These are phyloP conservation scores for Tetradesmus obliquus DNA, from an alignment of 139 green algal species.

Conservation along the genomic window DNA sequence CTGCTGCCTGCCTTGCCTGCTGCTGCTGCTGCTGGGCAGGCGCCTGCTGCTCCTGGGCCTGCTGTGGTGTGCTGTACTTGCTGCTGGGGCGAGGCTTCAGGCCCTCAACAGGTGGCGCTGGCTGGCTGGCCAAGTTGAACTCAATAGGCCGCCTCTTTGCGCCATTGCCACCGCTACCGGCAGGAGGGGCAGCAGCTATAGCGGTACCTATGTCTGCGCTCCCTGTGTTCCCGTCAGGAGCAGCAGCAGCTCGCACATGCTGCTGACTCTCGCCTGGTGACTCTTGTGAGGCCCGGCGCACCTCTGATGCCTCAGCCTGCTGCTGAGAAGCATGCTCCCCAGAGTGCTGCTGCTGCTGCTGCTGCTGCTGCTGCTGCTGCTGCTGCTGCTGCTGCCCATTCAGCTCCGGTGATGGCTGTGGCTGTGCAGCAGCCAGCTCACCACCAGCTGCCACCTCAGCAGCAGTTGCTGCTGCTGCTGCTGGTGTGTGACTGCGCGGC, in stretches of 20 bases:
- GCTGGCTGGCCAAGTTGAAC: constrained; percentile 8
- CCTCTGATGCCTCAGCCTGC: not conserved
- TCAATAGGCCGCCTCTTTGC: constrained; percentile 3
- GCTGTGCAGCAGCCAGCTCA: not conserved
- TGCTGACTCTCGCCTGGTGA: not conserved
- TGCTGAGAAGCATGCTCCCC: not conserved
- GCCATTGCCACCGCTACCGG: not conserved
- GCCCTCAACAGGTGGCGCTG: not conserved
- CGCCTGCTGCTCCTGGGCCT: not conserved
- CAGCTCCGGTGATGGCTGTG: not conserved
- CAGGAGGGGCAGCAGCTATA: not conserved
- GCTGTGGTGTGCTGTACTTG: constrained; percentile 13
- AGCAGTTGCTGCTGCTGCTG: not conserved
- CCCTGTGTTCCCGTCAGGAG: not conserved
- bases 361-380: not conserved
- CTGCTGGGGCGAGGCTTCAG: constrained; percentile 23
- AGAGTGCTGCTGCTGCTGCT: constrained; percentile 1
- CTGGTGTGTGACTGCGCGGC: not conserved
- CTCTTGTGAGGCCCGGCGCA: not conserved
- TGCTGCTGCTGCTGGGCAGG: not conserved
- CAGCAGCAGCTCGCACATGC: not conserved
- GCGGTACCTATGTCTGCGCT: not conserved
- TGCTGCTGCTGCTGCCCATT: not conserved
- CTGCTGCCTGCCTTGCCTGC: not conserved
- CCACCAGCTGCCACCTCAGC: not conserved